Evolutionary conservation across 2,329 filamentous ascomycete species (phyloP).

Genomic region (Zymoseptoria passerinii): DNA sequence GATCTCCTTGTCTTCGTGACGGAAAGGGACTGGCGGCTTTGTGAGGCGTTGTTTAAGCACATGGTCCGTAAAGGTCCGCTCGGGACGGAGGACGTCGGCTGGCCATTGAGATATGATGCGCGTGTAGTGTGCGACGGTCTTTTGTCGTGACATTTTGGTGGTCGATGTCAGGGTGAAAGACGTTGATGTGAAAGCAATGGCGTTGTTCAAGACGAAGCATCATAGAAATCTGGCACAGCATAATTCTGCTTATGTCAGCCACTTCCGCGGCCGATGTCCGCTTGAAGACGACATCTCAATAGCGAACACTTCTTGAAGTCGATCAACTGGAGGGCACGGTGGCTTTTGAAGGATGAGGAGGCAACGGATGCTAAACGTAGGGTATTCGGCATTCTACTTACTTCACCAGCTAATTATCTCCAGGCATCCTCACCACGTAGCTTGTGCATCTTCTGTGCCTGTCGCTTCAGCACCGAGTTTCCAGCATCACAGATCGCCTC

Average conservation of each 20-base stretch:
- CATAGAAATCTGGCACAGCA: neutral
- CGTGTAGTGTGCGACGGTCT: conserved; percentile 41
- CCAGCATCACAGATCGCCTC: conserved; percentile 7
- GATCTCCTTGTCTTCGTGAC: conserved; percentile 38
- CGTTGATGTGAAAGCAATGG: neutral
- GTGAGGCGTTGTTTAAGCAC: conserved; percentile 36
- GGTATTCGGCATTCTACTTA: neutral
- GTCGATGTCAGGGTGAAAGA: neutral
- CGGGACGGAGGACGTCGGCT: conserved; percentile 42
- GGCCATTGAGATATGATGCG: conserved; percentile 45
- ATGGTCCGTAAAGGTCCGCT: conserved; percentile 37
- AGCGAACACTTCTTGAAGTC: conserved; percentile 3
- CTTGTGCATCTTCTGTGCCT: conserved; percentile 30
- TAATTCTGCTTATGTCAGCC: neutral
- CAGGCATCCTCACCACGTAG: conserved; percentile 25
- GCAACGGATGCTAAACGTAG: conserved; percentile 24
- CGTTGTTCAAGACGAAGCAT: neutral
- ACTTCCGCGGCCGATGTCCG: neutral
- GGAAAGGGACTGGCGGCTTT: conserved; percentile 20
- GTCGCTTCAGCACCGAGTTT: conserved; percentile 18
- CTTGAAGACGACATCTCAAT: neutral
- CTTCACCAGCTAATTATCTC: conserved; percentile 5
- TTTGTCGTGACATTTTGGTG: neutral
- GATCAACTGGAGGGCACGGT: conserved; percentile 1
- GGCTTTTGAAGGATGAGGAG: conserved; percentile 18